Percentiles rank a stretch among this genome's conserved stretches.
These are phyloP conservation scores for Arthrobotrys sinensis DNA, from an alignment of 2,329 filamentous ascomycete genomes.

Conservation along the genomic window DNA sequence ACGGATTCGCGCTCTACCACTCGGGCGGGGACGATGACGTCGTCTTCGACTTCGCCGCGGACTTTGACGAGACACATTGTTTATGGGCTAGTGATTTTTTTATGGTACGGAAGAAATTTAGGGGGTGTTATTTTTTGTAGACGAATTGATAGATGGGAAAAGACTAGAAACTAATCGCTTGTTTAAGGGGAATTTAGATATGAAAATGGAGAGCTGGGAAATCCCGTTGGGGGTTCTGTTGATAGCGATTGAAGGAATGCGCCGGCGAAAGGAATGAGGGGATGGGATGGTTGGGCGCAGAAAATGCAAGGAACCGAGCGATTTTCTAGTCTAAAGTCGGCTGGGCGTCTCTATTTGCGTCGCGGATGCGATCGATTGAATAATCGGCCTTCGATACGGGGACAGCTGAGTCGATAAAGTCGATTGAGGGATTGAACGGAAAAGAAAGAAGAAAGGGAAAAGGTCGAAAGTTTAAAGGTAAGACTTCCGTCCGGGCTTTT, in stretches of 20 bases:
- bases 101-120: neutral
- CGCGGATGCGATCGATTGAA: slow-evolving; percentile 33
- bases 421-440: slow-evolving; percentile 22
- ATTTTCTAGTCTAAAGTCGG: slow-evolving; percentile 32
- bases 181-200: neutral
- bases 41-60: slow-evolving; percentile 63
- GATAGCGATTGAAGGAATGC: slow-evolving; percentile 17
- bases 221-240: neutral
- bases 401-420: neutral
- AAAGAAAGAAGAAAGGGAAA: slow-evolving; percentile 12
- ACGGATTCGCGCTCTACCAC: slow-evolving; percentile 56
- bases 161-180: neutral
- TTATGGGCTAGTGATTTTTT: slow-evolving; percentile 4
- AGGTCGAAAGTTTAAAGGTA: neutral
- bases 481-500: slow-evolving; percentile 16
- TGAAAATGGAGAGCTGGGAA: neutral
- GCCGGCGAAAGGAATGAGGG: neutral
- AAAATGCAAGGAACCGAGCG: slow-evolving; percentile 57
- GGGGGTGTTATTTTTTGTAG: neutral
- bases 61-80: slow-evolving; percentile 65
- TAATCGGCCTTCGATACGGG: neutral
- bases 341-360: neutral
- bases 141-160: neutral
- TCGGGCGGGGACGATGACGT: slow-evolving; percentile 62
- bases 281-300: slow-evolving; percentile 3